A percentile compares a stretch with the other conserved stretches of the same genome.
Evolutionary conservation across 805 yeast genomes (phyloP).

Genomic region (Spathaspora girioi): DNA sequence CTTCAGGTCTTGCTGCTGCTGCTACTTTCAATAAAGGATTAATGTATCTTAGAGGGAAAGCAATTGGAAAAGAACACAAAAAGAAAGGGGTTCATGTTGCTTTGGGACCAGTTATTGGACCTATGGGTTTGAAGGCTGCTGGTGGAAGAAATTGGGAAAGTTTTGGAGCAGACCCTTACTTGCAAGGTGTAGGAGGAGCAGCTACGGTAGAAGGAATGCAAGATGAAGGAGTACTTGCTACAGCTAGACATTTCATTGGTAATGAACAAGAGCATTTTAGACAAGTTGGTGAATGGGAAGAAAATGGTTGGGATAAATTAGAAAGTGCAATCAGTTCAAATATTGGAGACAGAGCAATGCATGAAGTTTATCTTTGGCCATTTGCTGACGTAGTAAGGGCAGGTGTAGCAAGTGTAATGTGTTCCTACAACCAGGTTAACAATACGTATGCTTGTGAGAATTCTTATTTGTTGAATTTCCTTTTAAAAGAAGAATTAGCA

Average conservation of each 20-base stretch:
- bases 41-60: slow-evolving; percentile 50
- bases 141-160: slow-evolving; percentile 69
- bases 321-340: slow-evolving; percentile 46
- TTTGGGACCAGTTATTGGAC: slow-evolving; percentile 58
- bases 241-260: slow-evolving; percentile 55
- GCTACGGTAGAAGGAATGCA: slow-evolving; percentile 54
- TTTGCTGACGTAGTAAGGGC: slow-evolving; percentile 60
- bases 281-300: slow-evolving; percentile 48
- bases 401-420: slow-evolving; percentile 61
- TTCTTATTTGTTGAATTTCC: slow-evolving; percentile 48
- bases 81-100: slow-evolving; percentile 53
- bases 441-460: slow-evolving; percentile 59
- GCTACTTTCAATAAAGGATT: slow-evolving; percentile 54
- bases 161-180: slow-evolving; percentile 59
- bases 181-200: slow-evolving; percentile 53
- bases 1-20: slow-evolving; percentile 58
- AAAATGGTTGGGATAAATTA: slow-evolving; percentile 41
- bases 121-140: slow-evolving; percentile 57
- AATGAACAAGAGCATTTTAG: slow-evolving; percentile 63
- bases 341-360: slow-evolving; percentile 59
- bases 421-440: slow-evolving; percentile 56
- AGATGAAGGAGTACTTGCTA: slow-evolving; percentile 54
- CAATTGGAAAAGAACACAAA: slow-evolving; percentile 53
- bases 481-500: slow-evolving; percentile 59
- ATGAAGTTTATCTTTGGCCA: slow-evolving; percentile 63